phyloP scores from a whole-genome alignment of 345 rosid species.

The Eucalyptus sp. region DNA sequence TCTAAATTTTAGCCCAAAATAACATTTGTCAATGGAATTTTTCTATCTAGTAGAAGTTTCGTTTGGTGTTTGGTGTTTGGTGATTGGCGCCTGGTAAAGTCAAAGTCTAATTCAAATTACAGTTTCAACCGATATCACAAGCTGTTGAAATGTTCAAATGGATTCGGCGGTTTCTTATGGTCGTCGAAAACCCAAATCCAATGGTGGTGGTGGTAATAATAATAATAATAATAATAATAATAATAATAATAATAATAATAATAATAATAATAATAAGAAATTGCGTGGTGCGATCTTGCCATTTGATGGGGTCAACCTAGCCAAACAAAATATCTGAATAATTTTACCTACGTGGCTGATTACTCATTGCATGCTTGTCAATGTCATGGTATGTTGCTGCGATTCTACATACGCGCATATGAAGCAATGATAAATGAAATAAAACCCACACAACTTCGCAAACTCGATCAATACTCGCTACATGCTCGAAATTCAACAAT shows the following conservation, averaged over 20 bases:
- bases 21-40: background rate
- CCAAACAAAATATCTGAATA: background rate
- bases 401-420: background rate
- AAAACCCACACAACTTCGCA: background rate
- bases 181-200: background rate
- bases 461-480: no score
- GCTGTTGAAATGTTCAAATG: background rate
- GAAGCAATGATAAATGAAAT: background rate
- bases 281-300: background rate
- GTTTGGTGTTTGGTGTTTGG: background rate
- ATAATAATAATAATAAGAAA: background rate
- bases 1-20: background rate
- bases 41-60: background rate
- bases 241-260: background rate
- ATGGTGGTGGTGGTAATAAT: no score
- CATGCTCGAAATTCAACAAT: background rate
- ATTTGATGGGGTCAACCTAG: background rate
- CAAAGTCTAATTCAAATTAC: background rate
- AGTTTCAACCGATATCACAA: background rate
- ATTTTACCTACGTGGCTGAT: background rate
- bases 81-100: background rate
- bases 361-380: background rate
- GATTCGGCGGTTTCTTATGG: background rate
- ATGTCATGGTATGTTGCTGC: background rate
- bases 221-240: background rate